Evolutionary conservation across 176 grass and related monocot species (phyloP).

Genomic region (Carex pumila): DNA sequence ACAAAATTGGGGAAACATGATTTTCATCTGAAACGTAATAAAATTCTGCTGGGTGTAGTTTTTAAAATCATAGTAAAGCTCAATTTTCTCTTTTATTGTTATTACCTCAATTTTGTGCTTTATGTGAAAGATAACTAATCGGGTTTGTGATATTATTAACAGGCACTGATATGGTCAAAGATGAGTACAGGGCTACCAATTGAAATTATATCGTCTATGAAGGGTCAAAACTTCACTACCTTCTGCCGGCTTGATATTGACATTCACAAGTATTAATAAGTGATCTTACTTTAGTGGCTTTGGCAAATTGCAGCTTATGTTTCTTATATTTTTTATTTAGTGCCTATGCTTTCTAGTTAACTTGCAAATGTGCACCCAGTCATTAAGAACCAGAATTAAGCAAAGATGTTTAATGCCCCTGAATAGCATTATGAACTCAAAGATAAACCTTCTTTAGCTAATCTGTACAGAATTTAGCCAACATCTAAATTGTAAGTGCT

Average conservation of each 20-base stretch:
- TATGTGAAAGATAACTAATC: neutral
- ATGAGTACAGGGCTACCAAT: slow-evolving; percentile 98
- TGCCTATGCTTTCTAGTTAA: neutral
- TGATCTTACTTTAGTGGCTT: neutral
- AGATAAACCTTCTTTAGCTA: neutral
- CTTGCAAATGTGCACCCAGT: neutral
- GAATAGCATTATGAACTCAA: neutral
- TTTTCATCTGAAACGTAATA: neutral
- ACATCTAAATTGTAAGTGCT: neutral
- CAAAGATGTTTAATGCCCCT: neutral
- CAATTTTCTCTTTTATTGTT: neutral
- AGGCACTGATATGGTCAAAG: slow-evolving; percentile 99
- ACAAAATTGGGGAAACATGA: neutral
- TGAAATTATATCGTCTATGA: slow-evolving; percentile 85
- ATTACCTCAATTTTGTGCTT: neutral
- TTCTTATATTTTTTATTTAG: neutral
- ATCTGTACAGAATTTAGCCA: neutral
- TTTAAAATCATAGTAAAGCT: neutral
- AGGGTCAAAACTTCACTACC: slow-evolving; percentile 63
- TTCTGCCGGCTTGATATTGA: slow-evolving; percentile 91
- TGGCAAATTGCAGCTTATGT: neutral
- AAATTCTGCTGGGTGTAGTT: neutral
- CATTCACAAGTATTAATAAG: slow-evolving; percentile 68
- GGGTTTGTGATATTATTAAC: slow-evolving; percentile 29
- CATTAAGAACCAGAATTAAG: neutral